Evolutionary conservation across 2,329 filamentous ascomycete species (phyloP).

Genomic region (Basipetospora sp.): DNA sequence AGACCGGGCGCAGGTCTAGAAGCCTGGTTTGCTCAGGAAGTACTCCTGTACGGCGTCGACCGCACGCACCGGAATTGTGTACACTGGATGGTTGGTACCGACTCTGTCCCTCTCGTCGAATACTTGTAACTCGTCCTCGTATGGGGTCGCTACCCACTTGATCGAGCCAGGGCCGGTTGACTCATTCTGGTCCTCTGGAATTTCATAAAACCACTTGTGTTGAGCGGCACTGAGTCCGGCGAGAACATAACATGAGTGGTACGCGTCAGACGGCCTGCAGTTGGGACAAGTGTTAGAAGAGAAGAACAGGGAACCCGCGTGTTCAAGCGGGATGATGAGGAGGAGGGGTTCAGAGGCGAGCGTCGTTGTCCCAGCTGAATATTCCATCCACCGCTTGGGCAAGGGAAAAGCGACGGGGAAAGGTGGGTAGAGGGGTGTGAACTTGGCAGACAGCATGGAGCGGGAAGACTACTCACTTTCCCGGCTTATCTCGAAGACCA

Average conservation of each 20-base stretch:
- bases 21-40: conserved; percentile 38
- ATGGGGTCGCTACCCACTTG: conserved; percentile 31
- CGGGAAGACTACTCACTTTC: conserved; percentile 60
- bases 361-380: too few species aligned
- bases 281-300: conserved; percentile 3
- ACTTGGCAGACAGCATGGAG: too few species aligned
- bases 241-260: conserved; percentile 86
- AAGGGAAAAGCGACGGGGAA: not conserved
- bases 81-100: conserved; percentile 57
- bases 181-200: conserved; percentile 7
- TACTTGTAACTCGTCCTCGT: conserved; percentile 40
- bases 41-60: conserved; percentile 46
- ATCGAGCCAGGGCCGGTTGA: conserved; percentile 9
- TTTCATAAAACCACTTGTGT: conserved; percentile 42
- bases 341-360: too few species aligned
- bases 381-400: too few species aligned
- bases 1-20: conserved; percentile 19
- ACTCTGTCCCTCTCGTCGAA: conserved; percentile 54
- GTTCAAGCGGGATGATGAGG: too few species aligned
- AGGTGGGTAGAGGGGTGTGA: not conserved
- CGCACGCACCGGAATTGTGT: conserved; percentile 53
- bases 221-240: conserved; percentile 73
- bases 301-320: too few species aligned
- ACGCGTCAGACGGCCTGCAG: conserved; percentile 60
- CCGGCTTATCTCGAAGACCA: conserved; percentile 84